Conservation (phyloP, 768 basidiomycete species). For the Mycena galopus region DNA sequence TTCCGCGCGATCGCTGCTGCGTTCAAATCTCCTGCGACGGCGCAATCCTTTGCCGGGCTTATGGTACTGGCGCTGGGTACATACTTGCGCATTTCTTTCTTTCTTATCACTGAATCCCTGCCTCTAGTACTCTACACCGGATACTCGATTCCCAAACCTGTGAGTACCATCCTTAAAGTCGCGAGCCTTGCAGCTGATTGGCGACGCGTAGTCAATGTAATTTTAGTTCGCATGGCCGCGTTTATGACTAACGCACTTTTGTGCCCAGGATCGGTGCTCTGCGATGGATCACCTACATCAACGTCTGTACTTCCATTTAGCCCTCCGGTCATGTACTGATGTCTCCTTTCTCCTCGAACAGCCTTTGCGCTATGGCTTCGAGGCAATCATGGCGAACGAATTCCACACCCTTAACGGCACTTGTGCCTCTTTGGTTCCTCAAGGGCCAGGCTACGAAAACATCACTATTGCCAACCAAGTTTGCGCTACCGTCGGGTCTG, state of each 20-base stretch:
- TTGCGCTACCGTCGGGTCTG: slow-evolving; percentile 78
- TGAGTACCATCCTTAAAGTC: neutral
- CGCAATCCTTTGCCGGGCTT: slow-evolving; percentile 56
- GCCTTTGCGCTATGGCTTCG: slow-evolving; percentile 79
- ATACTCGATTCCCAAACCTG: slow-evolving; percentile 63
- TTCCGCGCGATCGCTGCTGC: slow-evolving; percentile 63
- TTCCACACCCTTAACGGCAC: slow-evolving; percentile 77
- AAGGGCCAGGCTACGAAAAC: slow-evolving; percentile 71
- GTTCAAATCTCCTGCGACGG: slow-evolving; percentile 61
- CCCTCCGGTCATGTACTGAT: slow-evolving; percentile 21
- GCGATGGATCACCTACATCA: slow-evolving; percentile 66
- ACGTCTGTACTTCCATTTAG: slow-evolving; percentile 47
- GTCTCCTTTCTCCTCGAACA: slow-evolving; percentile 51
- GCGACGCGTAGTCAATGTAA: slow-evolving; percentile 28
- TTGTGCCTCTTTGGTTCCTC: slow-evolving; percentile 71
- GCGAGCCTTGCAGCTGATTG: neutral
- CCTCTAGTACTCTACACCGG: slow-evolving; percentile 68
- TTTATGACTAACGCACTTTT: neutral
- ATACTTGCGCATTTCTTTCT: too few species aligned
- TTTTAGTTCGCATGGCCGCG: neutral
- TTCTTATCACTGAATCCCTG: too few species aligned
- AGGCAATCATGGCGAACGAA: slow-evolving; percentile 87
- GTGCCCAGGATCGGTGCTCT: slow-evolving; percentile 67
- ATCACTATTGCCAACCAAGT: slow-evolving; percentile 75
- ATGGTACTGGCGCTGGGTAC: slow-evolving; percentile 60